Percentiles rank a stretch among this genome's conserved stretches.
Conservation (phyloP, 225 moss, liverwort and hornwort genomes). For the Physcomitrellopsis africana region DNA sequence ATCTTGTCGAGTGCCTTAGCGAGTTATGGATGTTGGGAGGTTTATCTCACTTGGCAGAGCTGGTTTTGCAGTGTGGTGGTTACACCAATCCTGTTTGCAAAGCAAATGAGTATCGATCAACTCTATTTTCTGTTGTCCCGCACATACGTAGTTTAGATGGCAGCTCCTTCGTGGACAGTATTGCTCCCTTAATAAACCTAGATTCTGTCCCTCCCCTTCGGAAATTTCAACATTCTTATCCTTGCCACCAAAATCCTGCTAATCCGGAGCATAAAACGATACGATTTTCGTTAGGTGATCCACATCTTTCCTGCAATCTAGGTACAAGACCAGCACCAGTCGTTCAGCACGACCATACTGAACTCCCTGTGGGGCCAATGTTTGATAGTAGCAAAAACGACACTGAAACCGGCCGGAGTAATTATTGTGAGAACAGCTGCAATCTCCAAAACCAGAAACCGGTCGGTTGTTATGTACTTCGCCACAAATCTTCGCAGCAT, state of each 20-base stretch:
- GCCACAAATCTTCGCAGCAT: background rate
- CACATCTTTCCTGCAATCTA: background rate
- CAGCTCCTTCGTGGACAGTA: conserved; percentile 11
- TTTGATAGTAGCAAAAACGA: background rate
- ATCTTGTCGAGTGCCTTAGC: conserved; percentile 58
- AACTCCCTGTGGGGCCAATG: background rate
- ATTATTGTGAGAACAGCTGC: background rate
- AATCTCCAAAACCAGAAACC: background rate
- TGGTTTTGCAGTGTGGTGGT: conserved; percentile 58
- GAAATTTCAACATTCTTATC: conserved; percentile 39
- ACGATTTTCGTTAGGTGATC: background rate
- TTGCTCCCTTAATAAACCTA: background rate
- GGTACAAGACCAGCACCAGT: background rate
- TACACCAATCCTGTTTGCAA: conserved; percentile 73
- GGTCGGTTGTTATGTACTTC: background rate
- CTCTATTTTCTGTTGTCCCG: conserved; percentile 56
- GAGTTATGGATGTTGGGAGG: conserved; percentile 73
- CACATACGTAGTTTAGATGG: conserved; percentile 67
- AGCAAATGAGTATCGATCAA: conserved; percentile 59
- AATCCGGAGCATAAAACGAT: background rate
- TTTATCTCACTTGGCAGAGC: conserved; percentile 58
- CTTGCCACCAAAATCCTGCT: conserved; percentile 9
- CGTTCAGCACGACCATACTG: background rate
- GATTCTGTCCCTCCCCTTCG: conserved; percentile 34
- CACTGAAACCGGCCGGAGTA: background rate